These are phyloP conservation scores for Aspergillus fructus DNA, from an alignment of 2,329 filamentous ascomycete species.

Conservation along the genomic window DNA sequence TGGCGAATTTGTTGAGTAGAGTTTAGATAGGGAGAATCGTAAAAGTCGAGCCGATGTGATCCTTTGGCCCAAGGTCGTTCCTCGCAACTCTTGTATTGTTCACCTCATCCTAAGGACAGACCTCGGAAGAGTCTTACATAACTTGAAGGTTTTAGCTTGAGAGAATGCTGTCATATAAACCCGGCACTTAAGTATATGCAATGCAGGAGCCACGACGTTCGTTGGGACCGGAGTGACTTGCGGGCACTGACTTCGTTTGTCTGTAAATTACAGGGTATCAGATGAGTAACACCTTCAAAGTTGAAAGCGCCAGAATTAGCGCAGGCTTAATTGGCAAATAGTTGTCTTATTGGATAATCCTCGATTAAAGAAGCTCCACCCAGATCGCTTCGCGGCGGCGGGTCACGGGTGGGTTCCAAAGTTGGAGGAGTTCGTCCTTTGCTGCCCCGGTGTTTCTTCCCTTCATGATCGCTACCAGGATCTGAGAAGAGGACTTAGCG, in stretches of 20 bases:
- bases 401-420: constrained; percentile 2
- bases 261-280: not conserved
- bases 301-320: constrained; percentile 5
- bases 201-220: not conserved
- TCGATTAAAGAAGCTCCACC: not conserved
- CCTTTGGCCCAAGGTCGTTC: not conserved
- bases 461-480: constrained; percentile 13
- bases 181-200: not conserved
- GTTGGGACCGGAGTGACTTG: too few species aligned
- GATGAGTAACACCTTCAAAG: not conserved
- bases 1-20: not conserved
- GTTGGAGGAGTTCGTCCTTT: not conserved
- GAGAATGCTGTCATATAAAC: not conserved
- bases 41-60: not conserved
- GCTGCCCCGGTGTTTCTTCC: not conserved
- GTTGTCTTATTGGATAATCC: not conserved
- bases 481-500: not conserved
- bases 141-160: not conserved
- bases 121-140: not conserved
- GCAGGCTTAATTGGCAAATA: constrained; percentile 7
- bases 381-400: constrained; percentile 12
- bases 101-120: not conserved
- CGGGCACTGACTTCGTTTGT: not conserved
- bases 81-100: not conserved
- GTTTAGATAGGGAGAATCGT: not conserved